Percentiles rank a stretch among this genome's conserved stretches.
Evolutionary conservation across 2,329 filamentous ascomycete genomes (phyloP).

Genomic region (Curvularia verruculosa): DNA sequence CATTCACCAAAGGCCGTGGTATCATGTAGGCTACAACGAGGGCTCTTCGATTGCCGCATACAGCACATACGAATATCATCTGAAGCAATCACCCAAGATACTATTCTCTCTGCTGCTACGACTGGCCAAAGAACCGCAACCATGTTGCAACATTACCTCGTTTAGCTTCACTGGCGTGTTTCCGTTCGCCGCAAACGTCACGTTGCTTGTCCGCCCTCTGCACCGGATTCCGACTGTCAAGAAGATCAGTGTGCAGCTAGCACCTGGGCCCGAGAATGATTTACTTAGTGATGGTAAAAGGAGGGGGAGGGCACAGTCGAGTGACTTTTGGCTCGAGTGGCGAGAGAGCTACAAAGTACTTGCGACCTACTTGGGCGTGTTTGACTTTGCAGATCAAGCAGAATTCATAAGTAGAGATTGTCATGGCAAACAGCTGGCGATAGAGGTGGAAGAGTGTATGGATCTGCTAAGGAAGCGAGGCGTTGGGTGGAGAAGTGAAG

Average conservation of each 20-base stretch:
- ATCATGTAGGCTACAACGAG: constrained; percentile 71
- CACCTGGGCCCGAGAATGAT: constrained; percentile 49
- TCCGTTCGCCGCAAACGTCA: constrained; percentile 67
- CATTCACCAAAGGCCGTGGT: constrained; percentile 69
- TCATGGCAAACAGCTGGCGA: constrained; percentile 15
- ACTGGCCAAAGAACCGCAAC: constrained; percentile 30
- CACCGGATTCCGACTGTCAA: constrained; percentile 40
- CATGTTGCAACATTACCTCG: constrained; percentile 50
- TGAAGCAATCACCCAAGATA: constrained; percentile 67
- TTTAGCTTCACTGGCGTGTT: constrained; percentile 70
- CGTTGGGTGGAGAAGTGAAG: constrained; percentile 32
- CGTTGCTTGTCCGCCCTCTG: constrained; percentile 31
- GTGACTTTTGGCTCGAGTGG: constrained; percentile 51
- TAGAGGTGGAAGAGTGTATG: constrained; percentile 36
- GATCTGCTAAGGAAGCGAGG: constrained; percentile 29
- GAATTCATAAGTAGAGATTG: constrained; percentile 39
- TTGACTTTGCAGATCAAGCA: constrained; percentile 28
- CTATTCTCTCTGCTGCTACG: constrained; percentile 57
- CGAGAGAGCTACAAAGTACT: constrained; percentile 40
- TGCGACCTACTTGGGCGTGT: constrained; percentile 28
- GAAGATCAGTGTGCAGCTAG: constrained; percentile 50
- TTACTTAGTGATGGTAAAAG: constrained; percentile 47
- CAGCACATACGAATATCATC: constrained; percentile 73
- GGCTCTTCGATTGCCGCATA: constrained; percentile 75
- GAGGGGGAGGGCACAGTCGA: constrained; percentile 51